A percentile compares a stretch with the other conserved stretches of the same genome.
Conservation (phyloP, 352 stramenopile genomes). For the Phytophthora lateralis region DNA sequence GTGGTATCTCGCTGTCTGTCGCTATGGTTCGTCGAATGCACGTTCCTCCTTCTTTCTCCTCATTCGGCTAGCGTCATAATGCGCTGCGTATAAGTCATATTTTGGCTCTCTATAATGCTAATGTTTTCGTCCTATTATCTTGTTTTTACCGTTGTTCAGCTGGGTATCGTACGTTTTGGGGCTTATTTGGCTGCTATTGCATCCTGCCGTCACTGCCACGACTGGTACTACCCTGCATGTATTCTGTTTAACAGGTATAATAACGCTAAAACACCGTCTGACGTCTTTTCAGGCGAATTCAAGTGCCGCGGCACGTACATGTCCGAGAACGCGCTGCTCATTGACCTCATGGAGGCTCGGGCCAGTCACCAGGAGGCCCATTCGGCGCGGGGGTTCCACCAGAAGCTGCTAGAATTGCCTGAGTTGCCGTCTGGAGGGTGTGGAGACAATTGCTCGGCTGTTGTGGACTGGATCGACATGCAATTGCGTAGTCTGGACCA, state of each 20-base stretch:
- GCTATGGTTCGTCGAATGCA: constrained; percentile 37
- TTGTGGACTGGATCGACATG: constrained; percentile 66
- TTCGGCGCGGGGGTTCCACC: constrained; percentile 38
- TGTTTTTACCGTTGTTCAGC: constrained; percentile 30
- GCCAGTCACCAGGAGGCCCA: constrained; percentile 46
- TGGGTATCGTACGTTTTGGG: constrained; percentile 74
- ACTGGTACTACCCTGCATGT: constrained; percentile 43
- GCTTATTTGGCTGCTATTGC: constrained; percentile 78
- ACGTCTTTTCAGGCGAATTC: constrained; percentile 48
- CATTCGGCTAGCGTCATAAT: constrained; percentile 1
- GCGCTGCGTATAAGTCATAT: not conserved
- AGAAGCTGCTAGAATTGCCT: constrained; percentile 42
- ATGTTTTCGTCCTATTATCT: not conserved
- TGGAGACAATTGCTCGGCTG: constrained; percentile 44
- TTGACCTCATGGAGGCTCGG: constrained; percentile 69
- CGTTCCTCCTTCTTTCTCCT: not conserved
- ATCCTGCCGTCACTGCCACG: constrained; percentile 77
- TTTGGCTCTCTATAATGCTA: constrained; percentile 1
- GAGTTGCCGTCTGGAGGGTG: constrained; percentile 43
- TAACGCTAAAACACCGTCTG: not conserved
- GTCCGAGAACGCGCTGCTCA: constrained; percentile 88
- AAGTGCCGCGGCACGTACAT: constrained; percentile 89
- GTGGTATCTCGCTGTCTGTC: constrained; percentile 38
- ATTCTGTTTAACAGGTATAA: not conserved
- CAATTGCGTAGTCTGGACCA: constrained; percentile 58